Evolutionary conservation across 1,284 basidiomycete species (phyloP), one percentile per base, ranked within the genome.

Genomic region (Moesziomyces parantarcticus): DNA sequence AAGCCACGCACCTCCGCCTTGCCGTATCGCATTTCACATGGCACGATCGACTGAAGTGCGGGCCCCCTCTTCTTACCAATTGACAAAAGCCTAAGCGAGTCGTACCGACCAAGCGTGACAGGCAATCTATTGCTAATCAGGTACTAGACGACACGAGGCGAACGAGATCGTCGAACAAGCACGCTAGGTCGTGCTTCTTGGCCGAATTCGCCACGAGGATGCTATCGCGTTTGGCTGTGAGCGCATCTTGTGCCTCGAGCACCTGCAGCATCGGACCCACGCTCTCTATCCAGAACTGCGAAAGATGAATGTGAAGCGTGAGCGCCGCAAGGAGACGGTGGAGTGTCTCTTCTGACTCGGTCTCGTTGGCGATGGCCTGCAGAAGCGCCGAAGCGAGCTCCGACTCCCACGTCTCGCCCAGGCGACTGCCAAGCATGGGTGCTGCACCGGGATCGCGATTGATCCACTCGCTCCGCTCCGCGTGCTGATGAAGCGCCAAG

Each of bases 351-450:
- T 93, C 92, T 72, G 86, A 90, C 67, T 87, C 87, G 53, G 85
- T 86, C 84, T 94, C 93, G 73, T 87, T 87, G 50, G 87, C 87
- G 40, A 94, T 83, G 9, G 90, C 91, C 82, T 92, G 91, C 0
- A 93, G 83, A 16, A 95, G 81, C 0, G 91, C 93, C 75, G 90
- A 92, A 4, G 90, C 85, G 20, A 94, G 84, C 85, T 95, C 93
- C 0, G 91, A 86, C 78, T 92, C 90, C 92, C 92, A 94, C 53
- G 44, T 60, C n/a, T 74, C 71, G 23, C 66, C 71, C 3, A 69
- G 50, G 5, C 94, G 92, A 32, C 87, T 90, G 66, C 90, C 87
- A 41, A 87, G 86, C 20, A 85, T 86, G 16, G 81, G 86, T 60
- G 88, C 87, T 44, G 87, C 87, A 7, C 78, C 82, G 3, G 68